Base-by-base conservation (phyloP, 2,329 filamentous ascomycete species). In the Cercospora brassicicola region DNA sequence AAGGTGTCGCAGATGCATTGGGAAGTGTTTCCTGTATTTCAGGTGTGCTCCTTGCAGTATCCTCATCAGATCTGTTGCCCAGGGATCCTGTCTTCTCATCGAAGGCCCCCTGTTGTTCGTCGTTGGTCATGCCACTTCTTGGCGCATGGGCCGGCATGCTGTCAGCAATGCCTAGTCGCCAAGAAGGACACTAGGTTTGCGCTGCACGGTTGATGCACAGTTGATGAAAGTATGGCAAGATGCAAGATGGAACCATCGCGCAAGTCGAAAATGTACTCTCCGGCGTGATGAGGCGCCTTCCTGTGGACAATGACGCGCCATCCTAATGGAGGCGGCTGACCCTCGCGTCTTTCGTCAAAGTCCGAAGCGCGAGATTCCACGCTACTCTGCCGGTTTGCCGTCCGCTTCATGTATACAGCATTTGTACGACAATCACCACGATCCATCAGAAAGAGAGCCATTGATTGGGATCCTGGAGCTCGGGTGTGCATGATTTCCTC, bases 281-380 rank as follows among this genome's bases (percentile, higher is more conserved):
- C 8, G 9, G 10, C 9, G 15, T 5, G 55, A 23, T n/a, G 55
- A 30, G 30, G 53, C n/a, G 28, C 28, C 28, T 20, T 33, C 30
- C 28, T 15, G 20, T 15, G 15, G 13, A n/a, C 53, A n/a, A 31
- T n/a, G 53, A 23, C 23, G 31, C 18, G 26, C 28, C 13, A 59
- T 59, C 28, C 55, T 59, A 18, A 15, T 13, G 28, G 28, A 33
- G n/a, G 26, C 26, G 31, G 31, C 55, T 31, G 55, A 18, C 55
- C 5, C 30, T 33, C 28, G 55, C 55, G 55, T 30, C 6, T 20
- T 59, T 59, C 3, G 55, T 10, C 55, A 57, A 57, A 57, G 55
- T 57, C 55, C 55, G 55, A 59, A 59, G 55, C 30, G 55, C 55
- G 55, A 59, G 55, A 53, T 30, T 59, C 9, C 55, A 33, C 18